These are phyloP conservation scores for Kentomonas sorsogonicus DNA, from an alignment of 208 protist genomes.

Conservation along the genomic window DNA sequence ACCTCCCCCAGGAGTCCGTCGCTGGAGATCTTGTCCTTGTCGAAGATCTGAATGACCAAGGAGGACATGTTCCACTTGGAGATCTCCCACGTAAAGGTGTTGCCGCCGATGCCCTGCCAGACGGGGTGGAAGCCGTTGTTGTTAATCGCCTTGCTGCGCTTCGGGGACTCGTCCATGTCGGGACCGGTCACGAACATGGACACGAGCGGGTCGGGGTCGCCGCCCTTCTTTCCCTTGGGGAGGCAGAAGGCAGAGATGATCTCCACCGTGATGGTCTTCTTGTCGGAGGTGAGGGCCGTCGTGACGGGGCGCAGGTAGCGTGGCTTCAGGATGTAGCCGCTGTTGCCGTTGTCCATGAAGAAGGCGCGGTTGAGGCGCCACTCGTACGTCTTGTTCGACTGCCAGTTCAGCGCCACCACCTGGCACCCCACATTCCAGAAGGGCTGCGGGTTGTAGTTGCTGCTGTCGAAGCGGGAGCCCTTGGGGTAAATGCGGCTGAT, in stretches of 20 bases:
- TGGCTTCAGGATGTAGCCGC: slow-evolving; percentile 94
- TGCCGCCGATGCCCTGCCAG: slow-evolving; percentile 43
- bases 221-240: slow-evolving; percentile 34
- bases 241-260: slow-evolving; percentile 72
- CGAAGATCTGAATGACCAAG: slow-evolving; percentile 63
- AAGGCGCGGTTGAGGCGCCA: slow-evolving; percentile 80
- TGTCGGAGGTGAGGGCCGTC: slow-evolving; percentile 6
- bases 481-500: slow-evolving; percentile 91
- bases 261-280: slow-evolving; percentile 39
- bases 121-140: slow-evolving; percentile 79
- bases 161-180: slow-evolving; percentile 17
- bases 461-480: slow-evolving; percentile 84
- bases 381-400: slow-evolving; percentile 52
- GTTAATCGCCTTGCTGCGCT: slow-evolving; percentile 29
- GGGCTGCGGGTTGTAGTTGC: slow-evolving; percentile 88
- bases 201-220: slow-evolving; percentile 46
- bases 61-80: slow-evolving; percentile 41
- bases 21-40: slow-evolving; percentile 39
- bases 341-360: slow-evolving; percentile 90
- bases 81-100: slow-evolving; percentile 40
- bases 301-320: slow-evolving; percentile 30
- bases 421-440: slow-evolving; percentile 83
- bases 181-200: slow-evolving; percentile 48
- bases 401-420: slow-evolving; percentile 92
- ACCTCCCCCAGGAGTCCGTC: slow-evolving; percentile 43